Percentiles rank a stretch among this genome's conserved stretches.
phyloP scores from a whole-genome alignment of 495 filamentous ascomycete genomes.

The Extremus antarcticus region DNA sequence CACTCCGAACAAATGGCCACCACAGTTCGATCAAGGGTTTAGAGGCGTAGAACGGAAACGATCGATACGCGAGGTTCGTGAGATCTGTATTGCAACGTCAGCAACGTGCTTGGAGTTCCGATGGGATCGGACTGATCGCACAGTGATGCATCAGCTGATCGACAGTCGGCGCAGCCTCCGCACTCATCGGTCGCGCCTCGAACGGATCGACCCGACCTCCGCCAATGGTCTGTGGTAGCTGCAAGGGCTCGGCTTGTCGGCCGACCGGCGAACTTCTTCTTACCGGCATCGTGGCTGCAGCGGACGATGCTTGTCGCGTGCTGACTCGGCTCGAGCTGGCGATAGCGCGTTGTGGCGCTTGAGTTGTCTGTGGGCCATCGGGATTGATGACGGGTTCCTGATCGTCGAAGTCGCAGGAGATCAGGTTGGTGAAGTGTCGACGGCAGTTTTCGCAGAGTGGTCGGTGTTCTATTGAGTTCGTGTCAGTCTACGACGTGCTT shows the following conservation, averaged over 20 bases:
- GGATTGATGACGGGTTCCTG: constrained; percentile 3
- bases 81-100: background rate
- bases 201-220: constrained; percentile 14
- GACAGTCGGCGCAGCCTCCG: background rate
- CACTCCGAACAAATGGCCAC: constrained; percentile 17
- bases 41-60: constrained; percentile 16
- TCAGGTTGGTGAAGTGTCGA: constrained; percentile 8
- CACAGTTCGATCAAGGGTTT: constrained; percentile 12
- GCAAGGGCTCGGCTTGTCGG: constrained; percentile 5
- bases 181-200: constrained; percentile 3
- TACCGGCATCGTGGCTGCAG: background rate
- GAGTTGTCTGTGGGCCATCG: background rate
- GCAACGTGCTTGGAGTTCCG: too few relatives aligned
- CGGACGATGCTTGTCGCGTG: background rate
- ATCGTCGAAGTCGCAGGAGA: constrained; percentile 11
- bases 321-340: background rate
- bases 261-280: constrained; percentile 1
- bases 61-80: constrained; percentile 10
- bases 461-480: background rate
- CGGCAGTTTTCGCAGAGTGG: constrained; percentile 6
- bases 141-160: constrained; percentile 4
- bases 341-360: background rate
- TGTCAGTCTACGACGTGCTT: too few relatives aligned
- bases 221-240: constrained; percentile 1
- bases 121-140: background rate